Evolutionary conservation across 306 rosid genomes (phyloP), one percentile per base, ranked within the genome.

Genomic region (Vigna hirtella): DNA sequence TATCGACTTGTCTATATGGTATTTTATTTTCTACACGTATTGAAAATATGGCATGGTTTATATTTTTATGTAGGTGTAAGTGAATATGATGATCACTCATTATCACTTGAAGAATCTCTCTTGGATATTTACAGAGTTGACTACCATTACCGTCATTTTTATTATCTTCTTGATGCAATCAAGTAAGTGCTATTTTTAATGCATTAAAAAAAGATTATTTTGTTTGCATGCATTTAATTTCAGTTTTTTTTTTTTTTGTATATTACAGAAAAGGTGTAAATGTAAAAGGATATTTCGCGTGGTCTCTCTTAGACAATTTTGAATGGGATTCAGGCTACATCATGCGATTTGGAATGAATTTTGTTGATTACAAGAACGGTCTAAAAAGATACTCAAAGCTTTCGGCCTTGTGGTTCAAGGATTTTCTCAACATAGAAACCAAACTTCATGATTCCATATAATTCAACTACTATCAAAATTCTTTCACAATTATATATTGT

Each of bases 261-360:
- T 4, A 34, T 17, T 7, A 18, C 51, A 86, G 91, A 71, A 72
- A 59, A 18, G 93, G 93, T 0, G 90, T 70, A 4, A 88, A 84
- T 8, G 96, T 88, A 32, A 78, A 78, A 5, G 93, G 93, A 1
- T 90, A 87, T 22, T 90, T 87, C 77, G 89, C 87, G 53, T 90
- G 96, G 96, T 88, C 91, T 4, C 56, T 90, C 30, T 51, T 88
- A 7, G 96, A 90, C 22, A 84, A 84, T 28, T 88, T 85, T 48
- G 93, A 87, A 79, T 90, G 91, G 93, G 11, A n/a, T 0, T n/a
- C 0, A 0, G 96, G 96, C 3, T 90, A 80, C 10, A 68, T 77
- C 0, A 74, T 73, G 4, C 78, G 91, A 1, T 90, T 83, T 45
- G 93, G 96, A 18, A 82, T 90, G 78, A 63, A 74, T 55, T 88